Evolutionary conservation across 371 early-diverging fungal genomes (phyloP), one percentile per base, ranked within the genome.

Genomic region (Circinella umbellata): DNA sequence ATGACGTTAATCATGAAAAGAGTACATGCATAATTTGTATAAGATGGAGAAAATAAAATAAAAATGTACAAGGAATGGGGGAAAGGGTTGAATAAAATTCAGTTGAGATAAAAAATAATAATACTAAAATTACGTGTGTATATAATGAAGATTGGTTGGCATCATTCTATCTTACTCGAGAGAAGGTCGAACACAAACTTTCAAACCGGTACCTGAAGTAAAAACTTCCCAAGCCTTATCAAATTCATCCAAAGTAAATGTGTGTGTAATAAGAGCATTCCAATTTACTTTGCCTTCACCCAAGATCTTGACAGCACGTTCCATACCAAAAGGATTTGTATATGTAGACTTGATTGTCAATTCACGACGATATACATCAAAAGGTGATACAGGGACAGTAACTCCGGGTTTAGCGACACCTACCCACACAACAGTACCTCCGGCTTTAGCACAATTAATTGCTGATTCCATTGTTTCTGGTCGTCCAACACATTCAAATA

Each of bases 261-360:
- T 73, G 46, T 88, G 88, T 4, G 86, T 72, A 42, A 88, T 76
- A 34, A 88, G 75, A 7, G 69, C 68, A 10, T 68, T 66, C 86
- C 86, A 86, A 54, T 82, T 68, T 18, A 85, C 66, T 70, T 81
- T 82, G 34, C 64, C 68, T 59, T 80, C 83, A 0, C 76, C 75
- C 53, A 88, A 71, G 39, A 88, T 78, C 42, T 81, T 83, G 55
- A 88, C 80, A 18, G 88, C 88, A 63, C 86, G 79, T 35, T 80
- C 85, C 80, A 88, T 88, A 55, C 84, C 85, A 67, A 68, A 86
- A 8, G 85, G 85, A 57, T 88, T 88, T 42, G 88, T 88, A 55
- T 85, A 88, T 1, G 88, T 82, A 5, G 86, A 86, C 47, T 80
- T 80, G 47, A 88, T 83, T n/a, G 86, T 86, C 42, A 88, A 71